Evolutionary conservation across 2,329 filamentous ascomycete species (phyloP).

Genomic region (Monilinia aucupariae): DNA sequence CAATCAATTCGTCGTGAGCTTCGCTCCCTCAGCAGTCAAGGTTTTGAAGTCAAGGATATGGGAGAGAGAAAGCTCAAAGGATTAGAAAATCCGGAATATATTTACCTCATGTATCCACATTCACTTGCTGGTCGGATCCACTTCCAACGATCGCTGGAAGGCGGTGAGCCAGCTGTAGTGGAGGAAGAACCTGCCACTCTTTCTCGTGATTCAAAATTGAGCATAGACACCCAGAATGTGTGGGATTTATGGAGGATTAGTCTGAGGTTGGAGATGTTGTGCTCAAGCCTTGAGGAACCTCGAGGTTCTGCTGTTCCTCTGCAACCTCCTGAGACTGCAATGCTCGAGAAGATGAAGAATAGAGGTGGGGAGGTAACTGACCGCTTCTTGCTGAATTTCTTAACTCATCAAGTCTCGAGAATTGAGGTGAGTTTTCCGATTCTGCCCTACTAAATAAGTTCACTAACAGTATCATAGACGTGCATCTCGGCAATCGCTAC

Average conservation of each 20-base stretch:
- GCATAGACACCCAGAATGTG: conserved; percentile 68
- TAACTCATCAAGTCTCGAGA: conserved; percentile 91
- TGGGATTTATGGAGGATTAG: conserved; percentile 90
- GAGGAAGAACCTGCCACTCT: conserved; percentile 50
- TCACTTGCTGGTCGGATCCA: conserved; percentile 74
- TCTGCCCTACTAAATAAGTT: conserved; percentile 18
- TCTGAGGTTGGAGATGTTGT: conserved; percentile 86
- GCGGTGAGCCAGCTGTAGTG: conserved; percentile 40
- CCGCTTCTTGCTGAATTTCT: conserved; percentile 77
- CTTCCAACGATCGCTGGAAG: conserved; percentile 45
- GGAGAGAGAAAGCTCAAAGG: conserved; percentile 94
- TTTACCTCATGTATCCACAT: conserved; percentile 94
- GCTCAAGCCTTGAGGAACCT: conserved; percentile 74
- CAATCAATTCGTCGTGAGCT: conserved; percentile 80
- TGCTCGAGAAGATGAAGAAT: conserved; percentile 69
- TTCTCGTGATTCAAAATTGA: conserved; percentile 59
- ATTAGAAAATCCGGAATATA: conserved; percentile 90
- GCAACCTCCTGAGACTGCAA: conserved; percentile 73
- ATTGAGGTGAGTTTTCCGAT: conserved; percentile 68
- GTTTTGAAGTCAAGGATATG: conserved; percentile 94
- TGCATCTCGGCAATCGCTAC: conserved; percentile 74
- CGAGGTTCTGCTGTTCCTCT: conserved; percentile 49
- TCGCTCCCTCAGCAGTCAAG: conserved; percentile 78
- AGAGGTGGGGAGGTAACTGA: conserved; percentile 83
- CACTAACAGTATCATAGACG: conserved; percentile 48